These are phyloP conservation scores for Corinectria fuckeliana DNA, from an alignment of 2,329 filamentous ascomycete genomes.

Conservation along the genomic window DNA sequence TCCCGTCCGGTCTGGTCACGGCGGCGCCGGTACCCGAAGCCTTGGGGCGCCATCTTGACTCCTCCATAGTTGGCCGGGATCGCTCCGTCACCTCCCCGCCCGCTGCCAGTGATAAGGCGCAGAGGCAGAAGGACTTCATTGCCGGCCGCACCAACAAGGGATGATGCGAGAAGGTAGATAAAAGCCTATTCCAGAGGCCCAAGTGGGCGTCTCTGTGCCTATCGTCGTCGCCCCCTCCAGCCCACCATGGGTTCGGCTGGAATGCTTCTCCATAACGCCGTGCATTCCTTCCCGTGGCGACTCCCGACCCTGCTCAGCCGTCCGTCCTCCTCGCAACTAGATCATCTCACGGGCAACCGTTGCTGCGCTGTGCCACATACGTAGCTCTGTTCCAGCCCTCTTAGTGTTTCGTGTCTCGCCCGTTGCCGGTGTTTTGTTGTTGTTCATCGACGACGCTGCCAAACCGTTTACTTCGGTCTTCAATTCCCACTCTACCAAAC, in stretches of 20 bases:
- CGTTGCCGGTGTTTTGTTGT: conserved; percentile 28
- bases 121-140: not conserved
- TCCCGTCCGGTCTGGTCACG: conserved; percentile 1
- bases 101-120: not conserved
- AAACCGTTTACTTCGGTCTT: conserved; percentile 31
- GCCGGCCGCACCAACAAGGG: not conserved
- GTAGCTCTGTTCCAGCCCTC: conserved; percentile 22
- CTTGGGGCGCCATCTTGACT: conserved; percentile 1
- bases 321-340: not conserved
- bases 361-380: conserved; percentile 34
- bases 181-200: not conserved
- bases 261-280: conserved; percentile 40
- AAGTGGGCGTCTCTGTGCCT: not conserved
- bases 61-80: not conserved
- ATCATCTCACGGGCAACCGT: conserved; percentile 29
- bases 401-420: conserved; percentile 29
- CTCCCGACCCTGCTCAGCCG: conserved; percentile 18
- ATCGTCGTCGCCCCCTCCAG: not conserved
- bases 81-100: not conserved
- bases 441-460: conserved; percentile 24
- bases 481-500: conserved; percentile 26
- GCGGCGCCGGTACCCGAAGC: not conserved
- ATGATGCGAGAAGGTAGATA: not conserved
- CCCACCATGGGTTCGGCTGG: conserved; percentile 26
- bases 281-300: conserved; percentile 36